Evolutionary conservation across 257 asterid genomes (phyloP), one percentile per base, ranked within the genome.

Genomic region (Primulina huaijiensis): DNA sequence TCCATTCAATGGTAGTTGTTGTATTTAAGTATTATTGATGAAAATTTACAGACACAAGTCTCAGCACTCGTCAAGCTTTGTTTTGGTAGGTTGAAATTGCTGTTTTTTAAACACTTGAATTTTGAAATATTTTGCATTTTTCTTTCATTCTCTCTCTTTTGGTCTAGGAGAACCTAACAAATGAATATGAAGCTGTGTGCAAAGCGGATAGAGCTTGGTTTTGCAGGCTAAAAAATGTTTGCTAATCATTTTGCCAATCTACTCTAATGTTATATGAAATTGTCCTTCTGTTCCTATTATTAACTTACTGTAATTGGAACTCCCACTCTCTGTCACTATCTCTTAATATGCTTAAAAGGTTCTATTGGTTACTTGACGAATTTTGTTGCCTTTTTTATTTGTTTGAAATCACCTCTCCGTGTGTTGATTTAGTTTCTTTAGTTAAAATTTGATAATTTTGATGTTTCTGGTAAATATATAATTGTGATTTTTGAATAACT

Each of bases 361-460:
- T n/a, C 57, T 40, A 72, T 9, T 65, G 16, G 67, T 60, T 37
- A 21, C 55, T 60, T 43, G 65, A 65, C 46, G 40, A 52, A 64
- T 20, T 59, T 69, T 46, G 19, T 1, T 5, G 43, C 34, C 10
- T 25, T 35, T 40, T 59, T 16, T 21, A 1, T 25, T 23, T 33
- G 9, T 8, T n/a, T 31, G n/a, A 43, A 35, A 43, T 43, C 53
- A 43, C 53, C n/a, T 12, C 17, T 4, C 43, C 7, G 9, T 43
- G 17, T 61, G 72, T 33, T 27, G 50, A 30, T 59, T 65, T 20
- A 29, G 58, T 57, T 62, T 58, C 61, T 60, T 74, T 29, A 33
- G 76, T 65, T 65, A 27, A 46, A 52, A 37, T 43, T 57, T 16
- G 21, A 50, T 72, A 58, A 17, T 72, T n/a, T 57, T 72, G 35